Conservation (phyloP, 2,329 filamentous ascomycete species). For the Taxawa tesnikishii region DNA sequence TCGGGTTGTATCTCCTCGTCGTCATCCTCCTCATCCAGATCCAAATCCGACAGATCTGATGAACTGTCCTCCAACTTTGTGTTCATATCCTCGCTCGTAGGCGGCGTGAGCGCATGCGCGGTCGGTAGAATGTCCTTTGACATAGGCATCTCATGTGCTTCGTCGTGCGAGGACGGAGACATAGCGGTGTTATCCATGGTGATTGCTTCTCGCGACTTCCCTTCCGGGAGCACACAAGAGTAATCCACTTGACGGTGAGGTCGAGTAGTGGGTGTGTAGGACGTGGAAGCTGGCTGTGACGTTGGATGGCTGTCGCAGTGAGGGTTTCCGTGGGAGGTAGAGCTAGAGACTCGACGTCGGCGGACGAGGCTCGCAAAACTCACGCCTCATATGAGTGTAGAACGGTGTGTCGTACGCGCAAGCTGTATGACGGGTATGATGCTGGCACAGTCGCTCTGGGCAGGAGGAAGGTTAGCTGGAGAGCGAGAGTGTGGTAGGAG, state of each 20-base stretch:
- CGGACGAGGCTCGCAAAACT: too few relatives aligned
- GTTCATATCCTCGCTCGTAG: slow-evolving; percentile 38
- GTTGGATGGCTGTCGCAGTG: too few relatives aligned
- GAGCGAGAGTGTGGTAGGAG: too few relatives aligned
- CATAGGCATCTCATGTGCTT: not conserved
- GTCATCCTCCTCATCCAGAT: slow-evolving; percentile 52
- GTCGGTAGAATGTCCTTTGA: slow-evolving; percentile 6
- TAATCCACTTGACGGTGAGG: not conserved
- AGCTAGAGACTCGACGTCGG: too few relatives aligned
- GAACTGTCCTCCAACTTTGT: slow-evolving; percentile 28
- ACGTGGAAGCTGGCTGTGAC: not conserved
- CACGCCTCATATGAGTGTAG: too few relatives aligned
- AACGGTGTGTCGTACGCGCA: too few relatives aligned
- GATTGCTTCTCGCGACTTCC: not conserved
- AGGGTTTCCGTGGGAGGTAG: too few relatives aligned
- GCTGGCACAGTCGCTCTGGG: too few relatives aligned
- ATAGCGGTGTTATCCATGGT: not conserved
- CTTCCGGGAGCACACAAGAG: not conserved
- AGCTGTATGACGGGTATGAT: too few relatives aligned
- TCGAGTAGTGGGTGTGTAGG: not conserved
- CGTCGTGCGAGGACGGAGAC: not conserved
- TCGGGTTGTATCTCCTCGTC: slow-evolving; percentile 72
- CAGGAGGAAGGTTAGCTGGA: too few relatives aligned
- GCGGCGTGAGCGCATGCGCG: slow-evolving; percentile 33
- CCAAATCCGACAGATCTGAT: slow-evolving; percentile 35